Percentiles rank a stretch among this genome's conserved stretches.
Evolutionary conservation across 1,139 yeast genomes (phyloP).

Genomic region (Yamadazyma blattariae): DNA sequence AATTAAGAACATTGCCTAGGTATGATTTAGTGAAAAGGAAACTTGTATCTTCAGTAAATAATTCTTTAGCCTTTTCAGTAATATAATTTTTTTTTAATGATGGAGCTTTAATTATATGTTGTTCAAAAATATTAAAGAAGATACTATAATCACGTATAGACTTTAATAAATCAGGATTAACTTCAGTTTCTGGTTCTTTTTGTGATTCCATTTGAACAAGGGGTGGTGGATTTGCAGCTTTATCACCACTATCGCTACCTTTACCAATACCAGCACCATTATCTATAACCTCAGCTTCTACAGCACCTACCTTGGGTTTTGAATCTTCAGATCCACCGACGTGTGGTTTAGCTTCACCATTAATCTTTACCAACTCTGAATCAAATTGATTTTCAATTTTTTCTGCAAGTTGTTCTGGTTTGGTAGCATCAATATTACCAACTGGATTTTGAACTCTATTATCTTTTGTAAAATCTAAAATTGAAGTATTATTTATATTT

Average conservation of each 20-base stretch:
- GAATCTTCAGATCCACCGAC: neutral
- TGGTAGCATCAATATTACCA: slow-evolving; percentile 5
- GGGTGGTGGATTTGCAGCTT: neutral
- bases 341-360: neutral
- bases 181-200: neutral
- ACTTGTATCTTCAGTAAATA: slow-evolving; percentile 21
- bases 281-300: neutral
- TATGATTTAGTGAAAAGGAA: slow-evolving; percentile 37
- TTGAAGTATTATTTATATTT: too few species aligned
- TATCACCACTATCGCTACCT: neutral
- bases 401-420: slow-evolving; percentile 1
- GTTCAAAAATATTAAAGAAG: slow-evolving; percentile 32
- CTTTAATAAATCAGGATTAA: slow-evolving; percentile 1
- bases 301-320: neutral
- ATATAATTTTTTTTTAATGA: slow-evolving; percentile 36
- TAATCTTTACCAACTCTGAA: neutral
- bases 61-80: slow-evolving; percentile 30
- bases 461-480: neutral
- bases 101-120: slow-evolving; percentile 24
- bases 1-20: slow-evolving; percentile 37
- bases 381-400: neutral
- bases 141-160: slow-evolving; percentile 27
- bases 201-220: neutral
- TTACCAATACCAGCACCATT: neutral
- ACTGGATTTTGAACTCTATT: slow-evolving; percentile 6